These are phyloP conservation scores for Cercospora zeina DNA, from an alignment of 2,329 filamentous ascomycete genomes.

Conservation along the genomic window DNA sequence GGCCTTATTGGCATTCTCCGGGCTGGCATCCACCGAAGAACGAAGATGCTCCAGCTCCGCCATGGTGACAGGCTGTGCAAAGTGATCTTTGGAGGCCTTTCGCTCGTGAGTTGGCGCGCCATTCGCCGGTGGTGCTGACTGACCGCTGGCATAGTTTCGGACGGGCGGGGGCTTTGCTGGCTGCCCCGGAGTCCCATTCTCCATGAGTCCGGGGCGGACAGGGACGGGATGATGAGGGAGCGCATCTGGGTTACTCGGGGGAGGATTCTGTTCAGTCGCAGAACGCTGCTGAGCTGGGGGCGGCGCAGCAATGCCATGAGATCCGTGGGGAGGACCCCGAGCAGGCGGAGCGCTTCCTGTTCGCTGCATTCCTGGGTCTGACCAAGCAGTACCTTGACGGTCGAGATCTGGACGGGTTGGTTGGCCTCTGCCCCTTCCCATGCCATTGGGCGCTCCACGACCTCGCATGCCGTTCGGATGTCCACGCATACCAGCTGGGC, in stretches of 20 bases:
- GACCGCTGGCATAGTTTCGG: slow-evolving; percentile 52
- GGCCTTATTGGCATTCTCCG: slow-evolving; percentile 69
- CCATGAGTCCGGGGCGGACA: slow-evolving; percentile 52
- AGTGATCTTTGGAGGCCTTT: slow-evolving; percentile 28
- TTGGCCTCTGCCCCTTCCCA: slow-evolving; percentile 16
- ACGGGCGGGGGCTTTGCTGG: slow-evolving; percentile 53
- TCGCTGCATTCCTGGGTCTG: slow-evolving; percentile 32
- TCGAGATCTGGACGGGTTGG: slow-evolving; percentile 28
- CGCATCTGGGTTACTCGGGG: slow-evolving; percentile 53
- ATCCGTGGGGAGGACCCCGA: slow-evolving; percentile 13
- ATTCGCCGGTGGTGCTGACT: slow-evolving; percentile 32
- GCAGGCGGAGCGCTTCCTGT: slow-evolving; percentile 32
- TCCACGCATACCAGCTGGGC: background rate
- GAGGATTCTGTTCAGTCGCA: slow-evolving; percentile 24
- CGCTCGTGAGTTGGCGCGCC: slow-evolving; percentile 35
- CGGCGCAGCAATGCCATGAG: slow-evolving; percentile 28
- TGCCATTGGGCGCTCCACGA: slow-evolving; percentile 15
- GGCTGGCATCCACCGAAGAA: slow-evolving; percentile 66
- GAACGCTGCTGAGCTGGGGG: slow-evolving; percentile 35
- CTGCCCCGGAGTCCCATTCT: slow-evolving; percentile 31
- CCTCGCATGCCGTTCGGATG: slow-evolving; percentile 8
- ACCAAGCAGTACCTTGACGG: slow-evolving; percentile 30
- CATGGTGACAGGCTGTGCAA: slow-evolving; percentile 63
- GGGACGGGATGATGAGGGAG: slow-evolving; percentile 57
- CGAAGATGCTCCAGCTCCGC: slow-evolving; percentile 74